Percentiles rank a stretch among this genome's conserved stretches.
Conservation (phyloP, 768 basidiomycete genomes). For the Hericium rajendrae region DNA sequence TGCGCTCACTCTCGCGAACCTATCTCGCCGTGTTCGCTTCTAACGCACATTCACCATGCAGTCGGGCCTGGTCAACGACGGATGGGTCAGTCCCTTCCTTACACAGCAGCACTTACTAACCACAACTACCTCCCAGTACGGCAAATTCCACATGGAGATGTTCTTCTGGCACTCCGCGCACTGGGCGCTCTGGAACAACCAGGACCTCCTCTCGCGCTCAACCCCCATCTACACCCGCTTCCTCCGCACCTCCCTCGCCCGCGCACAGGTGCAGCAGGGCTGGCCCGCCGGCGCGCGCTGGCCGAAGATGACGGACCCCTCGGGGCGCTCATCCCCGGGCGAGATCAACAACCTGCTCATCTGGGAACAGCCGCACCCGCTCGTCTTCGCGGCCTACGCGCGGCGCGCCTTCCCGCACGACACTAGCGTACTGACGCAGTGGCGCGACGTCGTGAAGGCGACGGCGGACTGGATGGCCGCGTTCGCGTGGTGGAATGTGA, state of each 20-base stretch:
- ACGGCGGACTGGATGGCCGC: slow-evolving; percentile 55
- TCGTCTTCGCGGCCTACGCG: slow-evolving; percentile 49
- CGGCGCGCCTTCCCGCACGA: slow-evolving; percentile 35
- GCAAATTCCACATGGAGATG: slow-evolving; percentile 57
- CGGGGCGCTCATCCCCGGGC: slow-evolving; percentile 47
- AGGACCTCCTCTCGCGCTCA: slow-evolving; percentile 42
- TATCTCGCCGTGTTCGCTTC: neutral
- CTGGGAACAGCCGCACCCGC: slow-evolving; percentile 53
- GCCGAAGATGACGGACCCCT: slow-evolving; percentile 57
- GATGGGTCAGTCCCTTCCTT: neutral
- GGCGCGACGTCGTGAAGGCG: slow-evolving; percentile 38
- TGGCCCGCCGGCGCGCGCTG: slow-evolving; percentile 47
- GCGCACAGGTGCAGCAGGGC: slow-evolving; percentile 44
- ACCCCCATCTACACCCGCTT: slow-evolving; percentile 37
- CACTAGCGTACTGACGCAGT: slow-evolving; percentile 30
- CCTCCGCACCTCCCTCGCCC: slow-evolving; percentile 33
- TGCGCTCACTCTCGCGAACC: slow-evolving; percentile 14
- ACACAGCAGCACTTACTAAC: neutral
- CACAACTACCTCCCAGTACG: slow-evolving; percentile 15
- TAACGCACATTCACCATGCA: neutral
- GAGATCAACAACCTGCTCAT: slow-evolving; percentile 55
- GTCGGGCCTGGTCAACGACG: neutral
- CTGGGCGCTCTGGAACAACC: slow-evolving; percentile 54
- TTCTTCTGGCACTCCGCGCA: slow-evolving; percentile 51
- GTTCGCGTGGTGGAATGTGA: slow-evolving; percentile 43